Evolutionary conservation across 2,329 filamentous ascomycete genomes (phyloP).

Genomic region (Juglanconis oblonga): DNA sequence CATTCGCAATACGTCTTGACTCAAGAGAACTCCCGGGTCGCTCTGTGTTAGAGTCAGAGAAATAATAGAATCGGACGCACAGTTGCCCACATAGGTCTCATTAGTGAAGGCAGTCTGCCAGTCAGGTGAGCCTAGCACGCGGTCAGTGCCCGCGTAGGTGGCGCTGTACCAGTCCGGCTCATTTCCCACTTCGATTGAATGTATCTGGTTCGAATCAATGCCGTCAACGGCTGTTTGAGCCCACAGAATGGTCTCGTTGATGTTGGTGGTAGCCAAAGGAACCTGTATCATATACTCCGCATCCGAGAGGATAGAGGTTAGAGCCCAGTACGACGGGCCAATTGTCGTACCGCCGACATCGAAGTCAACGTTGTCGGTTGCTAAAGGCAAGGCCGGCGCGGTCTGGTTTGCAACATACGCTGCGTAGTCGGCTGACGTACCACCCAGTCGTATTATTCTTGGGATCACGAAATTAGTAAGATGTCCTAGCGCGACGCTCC

Average conservation of each 20-base stretch:
- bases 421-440: conserved; percentile 32
- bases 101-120: conserved; percentile 31
- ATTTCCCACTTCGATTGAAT: conserved; percentile 33
- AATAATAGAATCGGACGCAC: not conserved
- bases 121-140: conserved; percentile 27
- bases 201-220: conserved; percentile 29
- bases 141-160: not conserved
- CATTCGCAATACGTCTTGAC: too few species aligned
- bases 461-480: not conserved
- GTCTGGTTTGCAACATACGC: conserved; percentile 29
- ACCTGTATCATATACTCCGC: conserved; percentile 34
- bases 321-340: conserved; percentile 30
- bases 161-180: conserved; percentile 31
- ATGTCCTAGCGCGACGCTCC: not conserved
- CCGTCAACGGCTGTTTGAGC: conserved; percentile 25
- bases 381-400: conserved; percentile 27
- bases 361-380: conserved; percentile 30
- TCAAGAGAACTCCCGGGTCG: too few species aligned
- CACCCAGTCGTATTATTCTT: conserved; percentile 30
- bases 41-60: too few species aligned
- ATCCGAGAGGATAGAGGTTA: conserved; percentile 27
- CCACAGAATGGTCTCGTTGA: conserved; percentile 33
- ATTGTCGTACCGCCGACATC: conserved; percentile 31
- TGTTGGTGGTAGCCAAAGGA: conserved; percentile 31
- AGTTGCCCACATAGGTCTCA: conserved; percentile 33